Base-by-base conservation (phyloP, 176 grass and related monocot species). In the Elaeis guineensis region DNA sequence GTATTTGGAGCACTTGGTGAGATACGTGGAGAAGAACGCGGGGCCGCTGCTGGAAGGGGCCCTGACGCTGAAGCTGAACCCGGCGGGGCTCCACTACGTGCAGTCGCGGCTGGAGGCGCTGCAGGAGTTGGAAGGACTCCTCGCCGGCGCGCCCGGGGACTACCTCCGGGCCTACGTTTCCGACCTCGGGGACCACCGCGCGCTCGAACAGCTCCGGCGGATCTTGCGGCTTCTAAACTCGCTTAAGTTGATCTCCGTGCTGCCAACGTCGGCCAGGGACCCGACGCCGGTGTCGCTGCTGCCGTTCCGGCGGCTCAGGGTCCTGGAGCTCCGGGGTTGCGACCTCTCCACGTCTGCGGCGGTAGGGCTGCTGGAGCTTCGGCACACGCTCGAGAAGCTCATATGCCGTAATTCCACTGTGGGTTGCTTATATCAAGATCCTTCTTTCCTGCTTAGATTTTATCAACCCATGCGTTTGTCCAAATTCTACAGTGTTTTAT, bases 141-240 rank as follows among this genome's bases (percentile, higher is more conserved):
- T 89, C 62, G 84, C 92, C 19, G 72, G 81, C 5, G 87, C 92
- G 50, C 92, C 86, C 4, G 92, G 91, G 65, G 87, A 97, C 73
- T 97, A 97, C 81, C 93, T 98, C 66, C 83, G 87, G 65, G 85
- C 84, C 63, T 98, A 98, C 70, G 93, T 92, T 26, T 82, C 87
- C 54, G 93, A 92, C 72, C 78, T 92, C 62, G 93, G 87, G 4
- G 93, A 98, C 76, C 84, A 98, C 93, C 87, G 84, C 51, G 87
- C 84, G 70, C 80, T 98, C 69, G 79, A 98, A 76, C 87, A 83
- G 78, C 82, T 98, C 25, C 84, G 81, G 3, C 73, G 88, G 73
- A 98, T 98, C 75, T 70, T 98, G 11, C 79, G 79, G 21, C 79
- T 98, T 57, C 77, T 98, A 32, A 86, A 81, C 52, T 80, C 84